Conservation (phyloP, 176 grass and related monocot genomes). For the Oryza longistaminata region DNA sequence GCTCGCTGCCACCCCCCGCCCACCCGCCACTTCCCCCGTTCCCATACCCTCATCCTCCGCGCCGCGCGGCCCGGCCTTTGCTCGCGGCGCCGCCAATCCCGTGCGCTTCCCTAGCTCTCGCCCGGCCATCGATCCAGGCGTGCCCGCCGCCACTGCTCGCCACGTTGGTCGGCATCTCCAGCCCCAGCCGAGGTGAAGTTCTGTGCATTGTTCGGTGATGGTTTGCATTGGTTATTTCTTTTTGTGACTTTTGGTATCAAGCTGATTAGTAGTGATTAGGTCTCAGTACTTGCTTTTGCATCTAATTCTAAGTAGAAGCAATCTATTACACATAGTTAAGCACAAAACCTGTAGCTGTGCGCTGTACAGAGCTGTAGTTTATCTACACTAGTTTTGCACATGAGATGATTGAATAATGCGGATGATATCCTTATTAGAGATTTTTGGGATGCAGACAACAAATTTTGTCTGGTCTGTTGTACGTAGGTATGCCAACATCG, state of each 20-base stretch:
- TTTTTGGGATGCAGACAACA: background rate
- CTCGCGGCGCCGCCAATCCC: constrained; percentile 14
- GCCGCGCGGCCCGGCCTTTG: background rate
- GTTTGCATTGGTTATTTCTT: background rate
- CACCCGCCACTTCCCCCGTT: constrained; percentile 17
- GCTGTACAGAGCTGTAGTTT: background rate
- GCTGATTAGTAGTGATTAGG: constrained; percentile 4
- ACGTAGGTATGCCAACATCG: background rate
- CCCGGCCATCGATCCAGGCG: constrained; percentile 15
- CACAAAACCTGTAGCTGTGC: background rate
- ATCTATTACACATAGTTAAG: background rate
- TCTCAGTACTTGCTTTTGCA: background rate
- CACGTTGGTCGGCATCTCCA: constrained; percentile 34
- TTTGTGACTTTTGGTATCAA: background rate
- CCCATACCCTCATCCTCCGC: constrained; percentile 18
- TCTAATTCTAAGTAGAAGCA: background rate
- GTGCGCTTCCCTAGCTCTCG: constrained; percentile 23
- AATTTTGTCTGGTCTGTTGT: background rate
- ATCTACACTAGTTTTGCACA: background rate
- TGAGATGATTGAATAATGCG: background rate
- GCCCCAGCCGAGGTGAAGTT: constrained; percentile 39
- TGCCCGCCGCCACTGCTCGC: background rate
- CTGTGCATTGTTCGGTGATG: background rate
- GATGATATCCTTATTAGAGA: background rate
- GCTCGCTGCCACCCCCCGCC: background rate